phyloP scores from a whole-genome alignment of 2,329 filamentous ascomycete species.

The Aspergillus brasiliensis region DNA sequence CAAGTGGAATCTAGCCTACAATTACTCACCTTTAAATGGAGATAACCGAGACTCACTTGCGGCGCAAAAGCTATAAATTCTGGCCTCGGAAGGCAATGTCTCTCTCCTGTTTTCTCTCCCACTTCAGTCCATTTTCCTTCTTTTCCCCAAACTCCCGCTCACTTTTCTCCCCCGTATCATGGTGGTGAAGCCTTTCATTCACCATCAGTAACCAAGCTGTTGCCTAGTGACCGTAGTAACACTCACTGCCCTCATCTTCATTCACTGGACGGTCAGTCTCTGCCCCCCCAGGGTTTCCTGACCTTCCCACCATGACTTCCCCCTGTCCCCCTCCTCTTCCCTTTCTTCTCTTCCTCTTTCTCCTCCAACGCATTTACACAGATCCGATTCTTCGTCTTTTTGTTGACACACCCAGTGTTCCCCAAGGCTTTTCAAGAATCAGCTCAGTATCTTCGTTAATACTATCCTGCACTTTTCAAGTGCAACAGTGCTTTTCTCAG shows the following conservation, averaged over 20 bases:
- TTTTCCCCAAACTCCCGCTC: no score
- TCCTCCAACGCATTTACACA: background rate
- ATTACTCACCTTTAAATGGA: no score
- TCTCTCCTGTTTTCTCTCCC: no score
- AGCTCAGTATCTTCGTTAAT: background rate
- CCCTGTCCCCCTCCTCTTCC: background rate
- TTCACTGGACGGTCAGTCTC: background rate
- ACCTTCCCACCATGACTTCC: background rate
- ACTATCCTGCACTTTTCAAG: background rate
- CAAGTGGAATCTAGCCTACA: no score
- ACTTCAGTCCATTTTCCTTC: no score
- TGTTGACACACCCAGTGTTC: background rate
- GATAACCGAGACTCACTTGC: no score
- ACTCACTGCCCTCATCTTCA: background rate
- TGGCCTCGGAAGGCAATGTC: no score
- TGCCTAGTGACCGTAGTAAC: background rate
- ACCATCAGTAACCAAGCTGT: no score
- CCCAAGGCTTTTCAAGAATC: background rate
- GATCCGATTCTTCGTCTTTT: background rate
- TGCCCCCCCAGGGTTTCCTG: background rate
- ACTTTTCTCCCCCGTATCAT: no score
- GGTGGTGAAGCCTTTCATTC: no score
- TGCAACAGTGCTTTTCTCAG: no score
- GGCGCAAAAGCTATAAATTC: no score
- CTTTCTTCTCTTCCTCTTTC: background rate